phyloP scores from a whole-genome alignment of 1,139 yeast species.

The Hansenula sp. region DNA sequence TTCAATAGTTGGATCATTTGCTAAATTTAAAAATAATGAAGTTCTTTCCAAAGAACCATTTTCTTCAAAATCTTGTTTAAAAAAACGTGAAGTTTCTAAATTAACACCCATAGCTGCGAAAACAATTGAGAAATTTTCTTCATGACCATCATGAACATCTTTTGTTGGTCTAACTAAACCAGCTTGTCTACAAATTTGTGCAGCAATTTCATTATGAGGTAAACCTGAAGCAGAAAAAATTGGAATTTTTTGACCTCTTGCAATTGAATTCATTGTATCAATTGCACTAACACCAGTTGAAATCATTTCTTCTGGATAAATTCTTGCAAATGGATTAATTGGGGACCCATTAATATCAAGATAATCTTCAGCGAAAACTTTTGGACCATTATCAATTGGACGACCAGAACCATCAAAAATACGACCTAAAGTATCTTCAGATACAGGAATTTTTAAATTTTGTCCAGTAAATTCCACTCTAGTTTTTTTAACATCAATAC shows the following conservation, averaged over 20 bases:
- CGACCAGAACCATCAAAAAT: slow-evolving; percentile 98
- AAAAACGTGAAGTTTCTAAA: slow-evolving; percentile 85
- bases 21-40: slow-evolving; percentile 91
- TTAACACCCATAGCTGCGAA: slow-evolving; percentile 99
- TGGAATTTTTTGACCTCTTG: slow-evolving; percentile 99
- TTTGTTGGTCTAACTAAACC: slow-evolving; percentile 98
- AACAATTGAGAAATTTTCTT: slow-evolving; percentile 97
- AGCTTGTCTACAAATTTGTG: slow-evolving; percentile 99
- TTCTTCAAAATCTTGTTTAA: slow-evolving; percentile 99
- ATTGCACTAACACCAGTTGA: slow-evolving; percentile 98
- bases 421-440: slow-evolving; percentile 97
- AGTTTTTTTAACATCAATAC: slow-evolving; percentile 96
- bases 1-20: slow-evolving; percentile 98
- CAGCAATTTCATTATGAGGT: slow-evolving; percentile 99
- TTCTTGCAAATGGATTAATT: slow-evolving; percentile 95
- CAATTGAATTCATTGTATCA: slow-evolving; percentile 99
- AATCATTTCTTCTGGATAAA: slow-evolving; percentile 99
- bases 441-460: slow-evolving; percentile 86
- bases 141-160: slow-evolving; percentile 99
- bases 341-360: slow-evolving; percentile 98
- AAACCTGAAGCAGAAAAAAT: slow-evolving; percentile 98
- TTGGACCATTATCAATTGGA: slow-evolving; percentile 97
- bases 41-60: slow-evolving; percentile 98
- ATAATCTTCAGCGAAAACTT: slow-evolving; percentile 96
- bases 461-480: slow-evolving; percentile 96